These are phyloP conservation scores for Calonectria montana DNA, from an alignment of 2,329 filamentous ascomycete genomes.

Conservation along the genomic window DNA sequence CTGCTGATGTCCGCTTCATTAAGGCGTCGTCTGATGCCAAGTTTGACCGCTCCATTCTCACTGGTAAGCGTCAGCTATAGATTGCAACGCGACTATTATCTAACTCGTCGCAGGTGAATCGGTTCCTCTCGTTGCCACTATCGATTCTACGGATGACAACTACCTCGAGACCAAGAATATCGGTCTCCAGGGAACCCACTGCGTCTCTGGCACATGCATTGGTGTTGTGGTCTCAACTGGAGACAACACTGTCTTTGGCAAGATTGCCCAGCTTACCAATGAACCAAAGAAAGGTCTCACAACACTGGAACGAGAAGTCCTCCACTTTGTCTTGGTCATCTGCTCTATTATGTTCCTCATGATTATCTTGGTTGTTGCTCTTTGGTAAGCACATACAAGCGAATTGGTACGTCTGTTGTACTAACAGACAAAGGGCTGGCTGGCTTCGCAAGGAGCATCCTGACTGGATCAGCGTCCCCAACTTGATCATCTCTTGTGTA, in stretches of 20 bases:
- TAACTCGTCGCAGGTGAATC: conserved; percentile 65
- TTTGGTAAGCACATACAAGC: conserved; percentile 65
- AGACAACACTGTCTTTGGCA: conserved; percentile 79
- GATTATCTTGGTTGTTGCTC: conserved; percentile 71
- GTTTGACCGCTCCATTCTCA: conserved; percentile 80
- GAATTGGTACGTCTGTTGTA: neutral
- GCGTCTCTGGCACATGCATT: conserved; percentile 73
- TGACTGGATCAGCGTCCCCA: conserved; percentile 77
- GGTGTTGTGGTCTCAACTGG: conserved; percentile 79
- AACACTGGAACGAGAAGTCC: conserved; percentile 77
- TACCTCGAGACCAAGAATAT: conserved; percentile 83
- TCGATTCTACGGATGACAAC: conserved; percentile 77
- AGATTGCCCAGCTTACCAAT: conserved; percentile 78
- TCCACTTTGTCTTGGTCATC: conserved; percentile 79
- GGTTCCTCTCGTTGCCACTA: conserved; percentile 69
- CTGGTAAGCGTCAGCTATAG: conserved; percentile 15
- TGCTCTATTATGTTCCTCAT: conserved; percentile 74
- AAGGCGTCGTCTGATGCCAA: conserved; percentile 76
- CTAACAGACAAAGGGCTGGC: conserved; percentile 62
- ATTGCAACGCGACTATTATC: neutral
- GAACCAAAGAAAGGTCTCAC: conserved; percentile 76
- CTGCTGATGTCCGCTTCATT: conserved; percentile 78
- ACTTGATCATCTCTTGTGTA: conserved; percentile 79
- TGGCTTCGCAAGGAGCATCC: conserved; percentile 77
- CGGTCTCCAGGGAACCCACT: conserved; percentile 83